Base-by-base conservation (phyloP, 2,329 filamentous ascomycete genomes). In the Clarireedia sp. region DNA sequence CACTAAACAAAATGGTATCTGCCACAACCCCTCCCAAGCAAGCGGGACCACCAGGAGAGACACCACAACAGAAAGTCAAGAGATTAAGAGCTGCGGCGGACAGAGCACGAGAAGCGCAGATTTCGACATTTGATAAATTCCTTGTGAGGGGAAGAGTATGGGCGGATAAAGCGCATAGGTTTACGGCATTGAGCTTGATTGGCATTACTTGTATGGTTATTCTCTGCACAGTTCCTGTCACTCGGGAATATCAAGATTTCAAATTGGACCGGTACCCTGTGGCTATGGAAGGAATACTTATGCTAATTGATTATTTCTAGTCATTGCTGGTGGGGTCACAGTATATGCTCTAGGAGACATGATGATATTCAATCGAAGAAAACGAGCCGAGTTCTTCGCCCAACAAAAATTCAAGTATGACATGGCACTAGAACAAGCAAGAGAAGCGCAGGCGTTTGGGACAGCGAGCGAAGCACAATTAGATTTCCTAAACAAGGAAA, bases 261-360 rank as follows among this genome's bases (percentile, higher is more conserved):
- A 16, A 23, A 21, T 29, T 47, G 37, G 38, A 45, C 26, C 10
- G 6, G n/a, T 48, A 48, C 7, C 38, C 10, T 17, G 6, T n/a
- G 29, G 17, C 14, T 48, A 6, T 10, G 54, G 57, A 59, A 2
- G 8, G 17, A 37, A 17, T 51, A 52, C 21, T 23, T 46, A 0
- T 41, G n/a, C 50, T 56, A 38, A 56, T 48, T 26, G 37, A 10
- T 52, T 56, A 14, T 23, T 5, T 19, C 59, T 67, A 79, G 83
- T 82, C 57, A 72, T 85, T 59, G 76, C 78, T 51, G 80, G 76
- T 62, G 77, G 78, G 43, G 77, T 86, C 45, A 82, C 82, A 38
- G 75, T 80, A 40, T 85, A 85, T 67, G 82, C 83, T 9, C 76
- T 85, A 60, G 76, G 80, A 57, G 83, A 85, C 64, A 80, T 87